Conservation (phyloP, 768 basidiomycete species). For the Leccinum boreale region DNA sequence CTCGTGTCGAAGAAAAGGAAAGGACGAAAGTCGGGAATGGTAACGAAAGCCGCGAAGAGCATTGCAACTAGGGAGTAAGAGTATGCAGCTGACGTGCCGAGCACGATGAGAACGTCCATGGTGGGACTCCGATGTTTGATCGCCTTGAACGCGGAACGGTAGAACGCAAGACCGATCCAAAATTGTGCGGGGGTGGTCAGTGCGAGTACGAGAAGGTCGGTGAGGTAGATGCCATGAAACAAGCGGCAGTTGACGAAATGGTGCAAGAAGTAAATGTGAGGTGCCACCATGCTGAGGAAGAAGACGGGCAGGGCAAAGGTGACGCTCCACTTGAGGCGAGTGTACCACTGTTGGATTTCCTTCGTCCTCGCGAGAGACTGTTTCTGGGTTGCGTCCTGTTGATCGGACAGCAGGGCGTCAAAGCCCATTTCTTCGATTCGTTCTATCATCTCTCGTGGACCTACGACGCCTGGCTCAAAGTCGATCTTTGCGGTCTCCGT, state of each 20-base stretch:
- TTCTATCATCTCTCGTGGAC: constrained; percentile 86
- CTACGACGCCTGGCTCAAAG: constrained; percentile 71
- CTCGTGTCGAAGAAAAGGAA: constrained; percentile 97
- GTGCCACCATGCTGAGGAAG: constrained; percentile 83
- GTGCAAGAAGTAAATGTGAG: constrained; percentile 59
- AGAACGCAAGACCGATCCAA: constrained; percentile 87
- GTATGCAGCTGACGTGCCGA: constrained; percentile 94
- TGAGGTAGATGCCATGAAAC: constrained; percentile 70
- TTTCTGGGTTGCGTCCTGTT: constrained; percentile 79
- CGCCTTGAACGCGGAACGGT: constrained; percentile 86
- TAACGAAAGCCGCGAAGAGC: constrained; percentile 60
- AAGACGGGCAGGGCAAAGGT: constrained; percentile 92
- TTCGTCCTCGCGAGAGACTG: constrained; percentile 83
- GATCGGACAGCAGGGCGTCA: constrained; percentile 81
- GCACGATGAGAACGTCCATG: constrained; percentile 96
- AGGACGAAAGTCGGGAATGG: constrained; percentile 68
- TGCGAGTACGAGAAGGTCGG: constrained; percentile 70
- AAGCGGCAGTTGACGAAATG: constrained; percentile 49
- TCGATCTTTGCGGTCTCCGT: constrained; percentile 72
- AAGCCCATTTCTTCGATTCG: constrained; percentile 86
- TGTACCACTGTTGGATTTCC: constrained; percentile 89
- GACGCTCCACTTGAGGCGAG: constrained; percentile 69
- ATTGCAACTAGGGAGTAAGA: constrained; percentile 80
- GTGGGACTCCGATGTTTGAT: constrained; percentile 87
- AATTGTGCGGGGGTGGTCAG: constrained; percentile 92